phyloP scores from a whole-genome alignment of 2,329 filamentous ascomycete genomes.

The Penicillium palitans region DNA sequence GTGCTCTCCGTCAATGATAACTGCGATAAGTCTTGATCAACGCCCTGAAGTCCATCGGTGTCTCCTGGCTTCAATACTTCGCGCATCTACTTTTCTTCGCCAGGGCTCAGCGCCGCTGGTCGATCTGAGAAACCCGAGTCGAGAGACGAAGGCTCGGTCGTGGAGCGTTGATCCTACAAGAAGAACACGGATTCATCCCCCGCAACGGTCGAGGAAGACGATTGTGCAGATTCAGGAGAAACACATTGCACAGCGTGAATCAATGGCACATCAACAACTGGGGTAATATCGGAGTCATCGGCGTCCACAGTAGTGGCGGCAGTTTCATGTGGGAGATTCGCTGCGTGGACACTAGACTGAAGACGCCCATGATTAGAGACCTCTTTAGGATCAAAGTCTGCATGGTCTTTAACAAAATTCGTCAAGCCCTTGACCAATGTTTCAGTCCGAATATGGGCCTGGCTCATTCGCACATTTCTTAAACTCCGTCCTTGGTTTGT shows the following conservation, averaged over 20 bases:
- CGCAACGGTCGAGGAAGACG: not conserved
- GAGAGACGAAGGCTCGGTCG: slow-evolving; percentile 4
- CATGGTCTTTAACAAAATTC: slow-evolving; percentile 48
- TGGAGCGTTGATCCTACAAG: not conserved
- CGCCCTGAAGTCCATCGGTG: no score
- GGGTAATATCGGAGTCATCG: not conserved
- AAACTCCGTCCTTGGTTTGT: slow-evolving; percentile 52
- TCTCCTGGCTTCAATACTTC: not conserved
- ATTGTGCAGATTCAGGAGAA: not conserved
- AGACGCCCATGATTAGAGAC: slow-evolving; percentile 8
- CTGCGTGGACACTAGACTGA: not conserved
- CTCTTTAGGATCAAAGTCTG: slow-evolving; percentile 22
- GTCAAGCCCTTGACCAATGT: slow-evolving; percentile 57
- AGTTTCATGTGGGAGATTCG: not conserved
- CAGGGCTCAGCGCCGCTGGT: not conserved
- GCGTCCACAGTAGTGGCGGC: not conserved
- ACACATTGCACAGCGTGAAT: not conserved
- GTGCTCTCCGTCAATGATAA: slow-evolving; percentile 1
- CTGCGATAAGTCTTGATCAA: not conserved
- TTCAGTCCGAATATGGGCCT: slow-evolving; percentile 56
- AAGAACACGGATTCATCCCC: not conserved
- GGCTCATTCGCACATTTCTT: slow-evolving; percentile 51
- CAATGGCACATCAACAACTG: not conserved
- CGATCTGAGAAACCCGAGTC: slow-evolving; percentile 1
- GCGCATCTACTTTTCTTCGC: slow-evolving; percentile 1